Evolutionary conservation across 2,329 filamentous ascomycete species (phyloP).

Genomic region (Pseudogymnoascus sp.): DNA sequence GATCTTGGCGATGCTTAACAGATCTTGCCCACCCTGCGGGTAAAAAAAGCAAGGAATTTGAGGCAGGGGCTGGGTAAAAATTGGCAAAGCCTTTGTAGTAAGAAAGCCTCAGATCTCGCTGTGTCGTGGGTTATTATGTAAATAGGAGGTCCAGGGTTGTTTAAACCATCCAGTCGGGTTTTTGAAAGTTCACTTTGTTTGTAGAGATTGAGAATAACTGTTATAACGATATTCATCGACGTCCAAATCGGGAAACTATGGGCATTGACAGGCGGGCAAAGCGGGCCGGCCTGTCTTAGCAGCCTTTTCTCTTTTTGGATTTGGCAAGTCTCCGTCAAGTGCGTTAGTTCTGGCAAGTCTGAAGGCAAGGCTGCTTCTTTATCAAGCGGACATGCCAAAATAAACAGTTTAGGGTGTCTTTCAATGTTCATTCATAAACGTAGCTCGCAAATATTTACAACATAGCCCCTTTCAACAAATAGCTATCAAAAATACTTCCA

Average conservation of each 20-base stretch:
- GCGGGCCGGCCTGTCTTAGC: neutral
- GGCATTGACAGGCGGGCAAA: neutral
- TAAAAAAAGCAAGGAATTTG: neutral
- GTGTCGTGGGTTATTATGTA: neutral
- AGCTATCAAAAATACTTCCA: constrained; percentile 2
- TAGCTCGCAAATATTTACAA: neutral
- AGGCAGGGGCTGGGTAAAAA: neutral
- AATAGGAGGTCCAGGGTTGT: neutral
- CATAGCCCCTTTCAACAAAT: neutral
- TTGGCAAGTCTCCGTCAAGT: neutral
- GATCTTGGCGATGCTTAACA: neutral
- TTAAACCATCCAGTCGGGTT: neutral
- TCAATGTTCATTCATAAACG: neutral
- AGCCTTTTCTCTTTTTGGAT: neutral
- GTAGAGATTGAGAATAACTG: neutral
- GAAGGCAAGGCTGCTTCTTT: neutral
- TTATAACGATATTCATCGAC: neutral
- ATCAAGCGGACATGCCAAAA: neutral
- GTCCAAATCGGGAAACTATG: neutral
- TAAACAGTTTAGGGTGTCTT: neutral
- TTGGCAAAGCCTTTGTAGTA: neutral
- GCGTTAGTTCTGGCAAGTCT: neutral
- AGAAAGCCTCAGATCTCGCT: neutral
- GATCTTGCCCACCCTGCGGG: neutral
- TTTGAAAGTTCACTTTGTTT: neutral